Evolutionary conservation across 2,329 filamentous ascomycete genomes (phyloP), one percentile per base, ranked within the genome.

Genomic region (Pseudogymnoascus sp.): DNA sequence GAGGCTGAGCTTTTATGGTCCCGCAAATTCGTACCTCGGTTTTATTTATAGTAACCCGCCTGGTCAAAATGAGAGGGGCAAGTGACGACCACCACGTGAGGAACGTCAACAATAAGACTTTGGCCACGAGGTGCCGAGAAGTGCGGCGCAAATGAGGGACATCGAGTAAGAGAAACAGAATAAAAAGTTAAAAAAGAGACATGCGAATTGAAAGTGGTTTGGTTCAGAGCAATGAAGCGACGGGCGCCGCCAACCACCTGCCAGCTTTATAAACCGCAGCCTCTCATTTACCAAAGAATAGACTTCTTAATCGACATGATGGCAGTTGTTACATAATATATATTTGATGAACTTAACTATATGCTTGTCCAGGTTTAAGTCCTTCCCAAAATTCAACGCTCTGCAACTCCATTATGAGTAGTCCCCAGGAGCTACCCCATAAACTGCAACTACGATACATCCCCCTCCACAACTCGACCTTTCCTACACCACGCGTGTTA

Each of bases 21-120:
- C 47, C 47, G 47, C 47, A 54, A 54, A 33, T 54, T 13, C 5
- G 47, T 21, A 5, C 47, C 47, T 33, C 29, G 47, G 47, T 4
- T 54, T 54, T 54, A 54, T 54, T 54, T 54, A 17, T 54, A 54
- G 47, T 13, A 54, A 54, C 44, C 1, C 26, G 1, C 21, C 5
- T 13, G 5, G 2, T 7, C 40, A 44, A 13, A 44, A 54, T 54
- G n/a, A 21, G 47, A 54, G 47, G 47, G 29, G 29, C 47, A 54
- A 54, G 5, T 54, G 47, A 54, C 47, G 47, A 33, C 26, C n/a
- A 33, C 44, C 47, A 54, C 47, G 47, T 54, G 47, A 33, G 47
- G 26, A 21, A 33, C 47, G 26, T 33, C 47, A 21, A 33, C 47
- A 54, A 33, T 54, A 29, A 54, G 47, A 54, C 47, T 21, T 21